Evolutionary conservation across 2,329 filamentous ascomycete species (phyloP), one percentile per base, ranked within the genome.

Genomic region (Verticillium isaacii): DNA sequence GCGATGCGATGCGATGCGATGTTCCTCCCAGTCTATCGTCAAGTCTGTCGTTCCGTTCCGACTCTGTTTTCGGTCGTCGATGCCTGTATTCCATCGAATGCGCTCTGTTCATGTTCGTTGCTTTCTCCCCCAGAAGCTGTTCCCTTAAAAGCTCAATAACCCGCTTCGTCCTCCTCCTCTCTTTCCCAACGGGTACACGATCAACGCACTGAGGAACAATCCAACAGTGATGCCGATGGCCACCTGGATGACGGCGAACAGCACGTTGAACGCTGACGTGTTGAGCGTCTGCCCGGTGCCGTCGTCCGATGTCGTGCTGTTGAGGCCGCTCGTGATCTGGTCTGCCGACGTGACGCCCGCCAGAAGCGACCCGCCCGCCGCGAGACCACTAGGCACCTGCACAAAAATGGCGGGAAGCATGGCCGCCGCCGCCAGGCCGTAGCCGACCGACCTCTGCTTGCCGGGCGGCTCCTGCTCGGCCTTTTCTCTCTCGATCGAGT

Each of bases 351-450:
- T 79, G 60, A 89, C 75, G 17, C 86, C 85, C 8, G 83, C 82
- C 5, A 88, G 72, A 19, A 89, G 74, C 15, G 84, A 86, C 1
- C 85, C 85, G 32, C 80, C 80, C 0, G 84, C 84, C 3, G 86
- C 86, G n/a, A 89, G 75, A 32, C 85, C 84, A 23, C 82, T 85
- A 0, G 86, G 86, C 32, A 89, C 86, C 65, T 87, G 85, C 2
- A 89, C 84, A 65, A 96, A 96, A 65, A 97, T 96, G 5, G 90
- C 93, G 0, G 93, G 93, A 11, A 97, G 78, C 81, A 97, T 91
- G 1, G 91, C 89, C 0, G 92, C 91, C 0, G 92, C 92, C 0
- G 93, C 93, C 2, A 96, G 84, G 1, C 90, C 90, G 71, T 93
- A 92, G 14, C 89, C 87, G 6, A 86, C 76, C 7, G 79, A 75